These are phyloP conservation scores for Endogone sp. DNA, from an alignment of 192 early-diverging fungal genomes.

Conservation along the genomic window DNA sequence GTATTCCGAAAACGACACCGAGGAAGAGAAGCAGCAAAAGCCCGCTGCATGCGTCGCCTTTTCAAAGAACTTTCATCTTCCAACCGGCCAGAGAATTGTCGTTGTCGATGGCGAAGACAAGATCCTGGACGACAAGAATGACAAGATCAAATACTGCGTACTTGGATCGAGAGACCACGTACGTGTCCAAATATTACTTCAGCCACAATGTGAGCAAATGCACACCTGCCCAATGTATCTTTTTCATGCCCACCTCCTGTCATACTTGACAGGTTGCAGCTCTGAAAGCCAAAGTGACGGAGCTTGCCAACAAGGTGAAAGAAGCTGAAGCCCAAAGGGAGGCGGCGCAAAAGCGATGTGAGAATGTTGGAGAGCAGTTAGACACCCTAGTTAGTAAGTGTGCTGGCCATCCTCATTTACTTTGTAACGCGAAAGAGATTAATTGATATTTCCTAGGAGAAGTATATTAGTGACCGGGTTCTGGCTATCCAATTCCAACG, in stretches of 20 bases:
- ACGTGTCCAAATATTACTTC: neutral
- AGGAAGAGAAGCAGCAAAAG: no score
- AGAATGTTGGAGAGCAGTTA: conserved; percentile 9
- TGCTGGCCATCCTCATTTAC: no score
- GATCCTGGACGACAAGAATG: conserved; percentile 4
- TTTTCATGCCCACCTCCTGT: no score
- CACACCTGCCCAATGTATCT: neutral
- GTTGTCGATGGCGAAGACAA: conserved; percentile 12
- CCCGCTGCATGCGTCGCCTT: no score
- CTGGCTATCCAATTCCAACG: no score
- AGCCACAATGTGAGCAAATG: neutral
- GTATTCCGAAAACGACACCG: no score
- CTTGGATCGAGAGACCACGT: conserved; percentile 16
- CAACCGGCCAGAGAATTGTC: conserved; percentile 9
- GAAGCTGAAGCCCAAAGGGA: conserved; percentile 5
- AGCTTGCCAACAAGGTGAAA: conserved; percentile 5
- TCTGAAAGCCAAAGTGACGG: conserved; percentile 15
- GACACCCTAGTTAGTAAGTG: conserved; percentile 4
- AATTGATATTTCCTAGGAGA: neutral
- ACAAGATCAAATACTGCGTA: conserved; percentile 6
- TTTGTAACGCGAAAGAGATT: conserved; percentile 1
- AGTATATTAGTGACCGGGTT: no score
- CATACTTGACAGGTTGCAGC: conserved; percentile 16
- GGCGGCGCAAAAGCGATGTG: conserved; percentile 4
- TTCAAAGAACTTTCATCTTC: conserved; percentile 12